Evolutionary conservation across 139 green algal genomes (phyloP).

Genomic region (Closterium sp.): DNA sequence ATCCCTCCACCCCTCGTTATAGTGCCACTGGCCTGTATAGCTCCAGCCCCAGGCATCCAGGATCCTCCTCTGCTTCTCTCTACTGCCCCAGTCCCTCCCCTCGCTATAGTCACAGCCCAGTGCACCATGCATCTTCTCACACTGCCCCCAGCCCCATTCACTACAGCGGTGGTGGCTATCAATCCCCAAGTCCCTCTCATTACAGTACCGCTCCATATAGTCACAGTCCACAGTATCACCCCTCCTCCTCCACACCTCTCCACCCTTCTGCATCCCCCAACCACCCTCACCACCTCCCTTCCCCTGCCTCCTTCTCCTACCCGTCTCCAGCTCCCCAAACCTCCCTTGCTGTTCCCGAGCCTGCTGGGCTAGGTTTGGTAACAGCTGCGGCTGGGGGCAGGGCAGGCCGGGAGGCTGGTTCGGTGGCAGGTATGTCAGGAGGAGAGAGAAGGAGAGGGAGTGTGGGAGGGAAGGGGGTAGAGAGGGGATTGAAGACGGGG

Average conservation of each 20-base stretch:
- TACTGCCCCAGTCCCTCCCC: neutral
- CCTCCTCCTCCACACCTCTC: too few relatives aligned
- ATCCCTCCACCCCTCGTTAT: neutral
- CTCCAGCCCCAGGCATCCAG: neutral
- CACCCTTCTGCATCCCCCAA: too few relatives aligned
- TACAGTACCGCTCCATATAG: too few relatives aligned
- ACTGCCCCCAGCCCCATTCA: neutral
- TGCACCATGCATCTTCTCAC: neutral
- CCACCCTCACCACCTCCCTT: neutral
- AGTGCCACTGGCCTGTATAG: neutral
- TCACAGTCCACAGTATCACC: too few relatives aligned
- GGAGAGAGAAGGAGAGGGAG: too few relatives aligned
- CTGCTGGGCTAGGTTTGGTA: neutral
- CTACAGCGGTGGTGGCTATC: too few relatives aligned
- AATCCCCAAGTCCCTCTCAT: neutral
- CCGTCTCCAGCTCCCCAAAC: neutral
- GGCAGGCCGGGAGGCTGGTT: neutral
- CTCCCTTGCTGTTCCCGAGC: neutral
- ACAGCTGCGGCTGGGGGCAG: neutral
- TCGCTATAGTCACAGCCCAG: neutral
- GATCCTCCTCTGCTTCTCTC: neutral
- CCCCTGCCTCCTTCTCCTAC: too few relatives aligned
- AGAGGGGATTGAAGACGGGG: neutral
- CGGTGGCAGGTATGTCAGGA: neutral
- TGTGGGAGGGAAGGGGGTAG: too few relatives aligned